These are phyloP conservation scores for Auxenochlorella pyrenoidosa DNA, from an alignment of 139 green algal genomes.

Conservation along the genomic window DNA sequence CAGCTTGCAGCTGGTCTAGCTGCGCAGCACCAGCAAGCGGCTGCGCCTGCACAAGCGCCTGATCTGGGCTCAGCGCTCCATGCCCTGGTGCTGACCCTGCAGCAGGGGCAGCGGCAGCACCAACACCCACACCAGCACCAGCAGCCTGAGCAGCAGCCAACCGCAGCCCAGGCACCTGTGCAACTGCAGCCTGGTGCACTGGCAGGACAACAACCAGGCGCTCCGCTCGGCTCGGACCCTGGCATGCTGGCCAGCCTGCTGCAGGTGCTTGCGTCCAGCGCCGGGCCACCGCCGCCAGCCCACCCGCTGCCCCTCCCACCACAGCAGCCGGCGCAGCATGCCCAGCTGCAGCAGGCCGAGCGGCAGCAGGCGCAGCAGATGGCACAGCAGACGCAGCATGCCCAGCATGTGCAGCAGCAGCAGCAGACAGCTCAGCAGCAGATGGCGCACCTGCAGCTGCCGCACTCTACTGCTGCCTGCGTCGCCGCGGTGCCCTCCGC, in stretches of 20 bases:
- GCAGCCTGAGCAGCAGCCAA: background rate
- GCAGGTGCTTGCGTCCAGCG: constrained; percentile 5
- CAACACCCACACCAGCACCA: background rate
- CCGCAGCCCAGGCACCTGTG: no score
- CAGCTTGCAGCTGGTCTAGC: background rate
- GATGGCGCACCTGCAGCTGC: background rate
- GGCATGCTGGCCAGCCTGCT: background rate
- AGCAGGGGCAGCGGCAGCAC: background rate
- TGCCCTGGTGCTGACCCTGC: background rate
- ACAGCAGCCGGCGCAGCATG: background rate
- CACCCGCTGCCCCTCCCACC: background rate
- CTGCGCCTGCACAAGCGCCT: background rate
- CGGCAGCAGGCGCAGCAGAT: background rate
- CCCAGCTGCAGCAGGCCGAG: background rate
- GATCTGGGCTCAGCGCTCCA: background rate
- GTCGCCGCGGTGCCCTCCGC: background rate
- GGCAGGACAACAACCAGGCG: background rate
- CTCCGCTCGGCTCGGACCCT: background rate
- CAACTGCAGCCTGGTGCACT: background rate
- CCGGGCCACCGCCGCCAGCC: background rate
- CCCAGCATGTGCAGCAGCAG: background rate
- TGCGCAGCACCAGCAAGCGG: background rate
- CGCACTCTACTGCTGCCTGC: background rate
- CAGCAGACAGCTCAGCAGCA: background rate
- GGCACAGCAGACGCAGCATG: background rate